These are phyloP conservation scores for Prototheca wickerhamii DNA, from an alignment of 163 green algal genomes.

Conservation along the genomic window DNA sequence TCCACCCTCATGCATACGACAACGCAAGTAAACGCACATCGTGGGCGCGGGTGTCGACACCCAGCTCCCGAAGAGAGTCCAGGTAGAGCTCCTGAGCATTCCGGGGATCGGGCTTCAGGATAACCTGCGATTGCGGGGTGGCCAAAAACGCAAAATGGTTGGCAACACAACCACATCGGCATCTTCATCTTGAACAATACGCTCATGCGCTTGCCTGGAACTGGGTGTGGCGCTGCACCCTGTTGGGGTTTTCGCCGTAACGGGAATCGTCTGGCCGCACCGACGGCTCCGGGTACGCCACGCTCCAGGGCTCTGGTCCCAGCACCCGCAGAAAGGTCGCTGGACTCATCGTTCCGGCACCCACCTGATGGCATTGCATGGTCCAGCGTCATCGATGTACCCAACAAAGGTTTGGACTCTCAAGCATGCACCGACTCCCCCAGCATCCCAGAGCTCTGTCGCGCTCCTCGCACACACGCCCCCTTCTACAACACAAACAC, in stretches of 20 bases:
- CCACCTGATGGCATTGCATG: conserved; percentile 44
- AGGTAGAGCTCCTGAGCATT: conserved; percentile 94
- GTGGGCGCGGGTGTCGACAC: conserved; percentile 75
- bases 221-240: conserved; percentile 96
- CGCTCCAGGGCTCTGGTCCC: conserved; percentile 94
- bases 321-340: conserved; percentile 87
- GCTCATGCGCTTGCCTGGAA: conserved; percentile 61
- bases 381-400: background rate
- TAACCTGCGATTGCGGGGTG: conserved; percentile 55
- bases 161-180: background rate
- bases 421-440: no score
- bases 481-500: background rate
- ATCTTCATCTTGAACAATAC: background rate
- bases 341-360: conserved; percentile 89
- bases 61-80: conserved; percentile 74
- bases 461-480: background rate
- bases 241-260: conserved; percentile 98
- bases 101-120: conserved; percentile 93
- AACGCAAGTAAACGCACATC: no score
- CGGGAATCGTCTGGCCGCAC: conserved; percentile 92
- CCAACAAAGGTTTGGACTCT: background rate
- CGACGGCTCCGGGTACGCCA: conserved; percentile 86
- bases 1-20: no score
- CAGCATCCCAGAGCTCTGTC: background rate
- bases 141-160: background rate